phyloP scores from a whole-genome alignment of 176 grass and related monocot genomes.

The Lolium perenne region DNA sequence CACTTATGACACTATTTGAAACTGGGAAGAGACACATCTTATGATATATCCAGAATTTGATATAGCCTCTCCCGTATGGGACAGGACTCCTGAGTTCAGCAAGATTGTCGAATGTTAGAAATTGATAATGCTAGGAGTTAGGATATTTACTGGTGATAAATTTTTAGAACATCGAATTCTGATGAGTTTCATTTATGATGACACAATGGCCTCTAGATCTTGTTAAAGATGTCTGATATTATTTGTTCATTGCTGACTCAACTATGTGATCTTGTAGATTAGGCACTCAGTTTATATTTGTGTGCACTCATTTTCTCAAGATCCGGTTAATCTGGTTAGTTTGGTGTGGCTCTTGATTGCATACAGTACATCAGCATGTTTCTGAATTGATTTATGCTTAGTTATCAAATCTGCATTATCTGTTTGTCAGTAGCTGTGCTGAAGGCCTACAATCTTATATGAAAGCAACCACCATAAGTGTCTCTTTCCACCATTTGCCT shows the following conservation, averaged over 20 bases:
- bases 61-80: neutral
- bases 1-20: too few relatives aligned
- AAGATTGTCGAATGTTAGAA: neutral
- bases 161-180: neutral
- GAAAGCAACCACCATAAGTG: conserved; percentile 19
- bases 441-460: conserved; percentile 21
- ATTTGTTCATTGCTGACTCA: conserved; percentile 8
- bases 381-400: neutral
- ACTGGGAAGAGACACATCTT: neutral
- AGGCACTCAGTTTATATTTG: neutral
- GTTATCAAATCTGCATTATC: neutral
- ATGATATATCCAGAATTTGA: neutral
- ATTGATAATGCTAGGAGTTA: neutral
- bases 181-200: neutral
- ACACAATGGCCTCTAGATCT: neutral
- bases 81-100: neutral
- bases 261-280: conserved; percentile 22
- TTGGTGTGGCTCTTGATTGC: neutral
- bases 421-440: conserved; percentile 22
- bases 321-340: neutral
- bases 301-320: conserved; percentile 14
- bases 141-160: neutral
- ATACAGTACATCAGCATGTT: conserved; percentile 9
- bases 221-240: neutral
- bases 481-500: conserved; percentile 24